Conservation (phyloP, 495 filamentous ascomycete genomes). For the Mytilinidion resinicola region DNA sequence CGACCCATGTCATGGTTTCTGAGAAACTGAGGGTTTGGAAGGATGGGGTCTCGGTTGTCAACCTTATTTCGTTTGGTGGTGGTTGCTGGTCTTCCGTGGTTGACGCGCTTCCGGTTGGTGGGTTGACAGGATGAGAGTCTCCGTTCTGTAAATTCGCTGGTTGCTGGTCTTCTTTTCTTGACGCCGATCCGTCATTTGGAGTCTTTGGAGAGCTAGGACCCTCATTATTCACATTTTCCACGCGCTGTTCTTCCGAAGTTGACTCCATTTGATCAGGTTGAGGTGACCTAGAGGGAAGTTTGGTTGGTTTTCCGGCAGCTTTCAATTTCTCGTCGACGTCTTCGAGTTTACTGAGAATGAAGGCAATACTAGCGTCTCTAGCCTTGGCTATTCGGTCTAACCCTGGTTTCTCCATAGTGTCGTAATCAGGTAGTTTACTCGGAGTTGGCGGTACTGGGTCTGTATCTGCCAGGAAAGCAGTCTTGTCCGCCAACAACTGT, state of each 20-base stretch:
- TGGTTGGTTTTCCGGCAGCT: constrained; percentile 5
- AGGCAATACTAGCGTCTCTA: constrained; percentile 41
- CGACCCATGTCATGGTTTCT: too few species aligned
- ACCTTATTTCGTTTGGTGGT: too few species aligned
- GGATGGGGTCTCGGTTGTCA: too few species aligned
- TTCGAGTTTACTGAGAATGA: constrained; percentile 40
- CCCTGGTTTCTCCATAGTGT: constrained; percentile 29
- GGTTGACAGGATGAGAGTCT: too few species aligned
- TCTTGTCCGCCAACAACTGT: constrained; percentile 36
- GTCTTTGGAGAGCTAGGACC: too few species aligned
- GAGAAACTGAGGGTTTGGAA: too few species aligned
- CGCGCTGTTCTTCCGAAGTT: background rate
- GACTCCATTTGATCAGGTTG: constrained; percentile 18
- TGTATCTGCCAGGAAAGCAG: constrained; percentile 1
- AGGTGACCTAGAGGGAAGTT: constrained; percentile 5
- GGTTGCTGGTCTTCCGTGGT: too few species aligned
- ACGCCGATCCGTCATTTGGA: too few species aligned
- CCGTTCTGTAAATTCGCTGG: too few species aligned
- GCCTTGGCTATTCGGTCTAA: constrained; percentile 38
- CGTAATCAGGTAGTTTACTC: constrained; percentile 32
- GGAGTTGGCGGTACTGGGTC: constrained; percentile 14
- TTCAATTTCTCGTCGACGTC: constrained; percentile 33
- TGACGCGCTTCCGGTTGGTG: too few species aligned
- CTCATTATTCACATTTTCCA: too few species aligned
- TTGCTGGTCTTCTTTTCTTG: too few species aligned